Evolutionary conservation across 441 rosid genomes (phyloP).

Genomic region (Eruca vesicaria): DNA sequence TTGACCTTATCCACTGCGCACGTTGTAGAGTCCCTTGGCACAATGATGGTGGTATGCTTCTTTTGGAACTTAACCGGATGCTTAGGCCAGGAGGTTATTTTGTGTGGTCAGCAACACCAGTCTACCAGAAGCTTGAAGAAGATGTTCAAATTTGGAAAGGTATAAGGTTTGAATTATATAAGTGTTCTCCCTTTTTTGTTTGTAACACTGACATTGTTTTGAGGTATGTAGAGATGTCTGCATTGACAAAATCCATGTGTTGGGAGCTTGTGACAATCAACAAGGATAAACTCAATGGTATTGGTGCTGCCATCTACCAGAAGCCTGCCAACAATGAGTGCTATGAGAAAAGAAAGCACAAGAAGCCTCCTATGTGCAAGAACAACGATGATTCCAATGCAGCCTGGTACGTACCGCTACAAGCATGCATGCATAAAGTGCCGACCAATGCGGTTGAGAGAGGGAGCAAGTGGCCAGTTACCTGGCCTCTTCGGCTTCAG

Average conservation of each 20-base stretch:
- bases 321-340: slow-evolving; percentile 80
- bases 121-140: slow-evolving; percentile 71
- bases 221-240: slow-evolving; percentile 59
- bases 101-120: slow-evolving; percentile 97
- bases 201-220: not conserved
- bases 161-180: slow-evolving; percentile 19
- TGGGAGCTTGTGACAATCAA: slow-evolving; percentile 87
- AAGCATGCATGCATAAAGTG: slow-evolving; percentile 74
- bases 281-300: slow-evolving; percentile 70
- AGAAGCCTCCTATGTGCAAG: slow-evolving; percentile 73
- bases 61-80: slow-evolving; percentile 81
- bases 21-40: slow-evolving; percentile 99
- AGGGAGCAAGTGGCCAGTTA: slow-evolving; percentile 74
- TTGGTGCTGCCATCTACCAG: slow-evolving; percentile 74
- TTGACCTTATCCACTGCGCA: slow-evolving; percentile 88
- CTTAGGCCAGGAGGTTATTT: slow-evolving; percentile 93
- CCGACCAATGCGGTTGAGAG: slow-evolving; percentile 50
- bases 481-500: slow-evolving; percentile 71
- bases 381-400: slow-evolving; percentile 79
- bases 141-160: slow-evolving; percentile 83
- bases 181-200: not conserved
- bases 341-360: slow-evolving; percentile 64
- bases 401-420: slow-evolving; percentile 92
- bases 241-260: slow-evolving; percentile 69
- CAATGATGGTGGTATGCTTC: slow-evolving; percentile 72